Conservation (phyloP, 352 stramenopile species). For the Thalassiosira exigua region DNA sequence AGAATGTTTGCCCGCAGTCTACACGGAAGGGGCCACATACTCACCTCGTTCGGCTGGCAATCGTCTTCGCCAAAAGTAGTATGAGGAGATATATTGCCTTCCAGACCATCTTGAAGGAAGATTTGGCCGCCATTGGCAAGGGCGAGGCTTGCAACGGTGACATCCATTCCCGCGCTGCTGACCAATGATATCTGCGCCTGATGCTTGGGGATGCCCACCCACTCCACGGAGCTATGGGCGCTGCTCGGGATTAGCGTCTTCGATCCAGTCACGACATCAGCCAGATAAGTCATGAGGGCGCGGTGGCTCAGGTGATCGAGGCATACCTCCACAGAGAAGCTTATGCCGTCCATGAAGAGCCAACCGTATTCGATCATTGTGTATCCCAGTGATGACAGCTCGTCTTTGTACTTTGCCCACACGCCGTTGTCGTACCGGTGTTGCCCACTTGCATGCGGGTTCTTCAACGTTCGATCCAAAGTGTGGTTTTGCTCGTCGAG, state of each 20-base stretch:
- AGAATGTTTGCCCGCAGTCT: not conserved
- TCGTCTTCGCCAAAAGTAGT: slow-evolving; percentile 33
- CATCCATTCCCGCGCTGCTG: slow-evolving; percentile 67
- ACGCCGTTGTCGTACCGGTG: slow-evolving; percentile 63
- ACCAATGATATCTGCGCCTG: slow-evolving; percentile 75
- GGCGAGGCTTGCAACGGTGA: slow-evolving; percentile 49
- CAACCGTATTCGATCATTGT: slow-evolving; percentile 76
- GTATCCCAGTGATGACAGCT: slow-evolving; percentile 62
- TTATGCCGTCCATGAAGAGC: slow-evolving; percentile 68
- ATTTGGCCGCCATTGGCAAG: slow-evolving; percentile 64
- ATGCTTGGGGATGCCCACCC: slow-evolving; percentile 59
- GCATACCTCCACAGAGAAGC: slow-evolving; percentile 68
- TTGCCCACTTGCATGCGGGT: slow-evolving; percentile 48
- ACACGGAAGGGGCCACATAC: not conserved
- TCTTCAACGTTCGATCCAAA: slow-evolving; percentile 52
- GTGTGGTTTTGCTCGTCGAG: slow-evolving; percentile 35
- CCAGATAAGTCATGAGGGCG: slow-evolving; percentile 61
- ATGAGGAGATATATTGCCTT: slow-evolving; percentile 15
- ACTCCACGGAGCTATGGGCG: slow-evolving; percentile 47
- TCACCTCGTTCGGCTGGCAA: slow-evolving; percentile 39
- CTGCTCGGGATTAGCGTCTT: slow-evolving; percentile 60
- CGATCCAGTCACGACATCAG: slow-evolving; percentile 61
- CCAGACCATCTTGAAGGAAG: slow-evolving; percentile 70
- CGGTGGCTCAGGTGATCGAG: slow-evolving; percentile 63
- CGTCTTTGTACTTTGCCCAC: slow-evolving; percentile 64